Conservation (phyloP, 1,284 basidiomycete genomes). For the Rhodofomes roseus region DNA sequence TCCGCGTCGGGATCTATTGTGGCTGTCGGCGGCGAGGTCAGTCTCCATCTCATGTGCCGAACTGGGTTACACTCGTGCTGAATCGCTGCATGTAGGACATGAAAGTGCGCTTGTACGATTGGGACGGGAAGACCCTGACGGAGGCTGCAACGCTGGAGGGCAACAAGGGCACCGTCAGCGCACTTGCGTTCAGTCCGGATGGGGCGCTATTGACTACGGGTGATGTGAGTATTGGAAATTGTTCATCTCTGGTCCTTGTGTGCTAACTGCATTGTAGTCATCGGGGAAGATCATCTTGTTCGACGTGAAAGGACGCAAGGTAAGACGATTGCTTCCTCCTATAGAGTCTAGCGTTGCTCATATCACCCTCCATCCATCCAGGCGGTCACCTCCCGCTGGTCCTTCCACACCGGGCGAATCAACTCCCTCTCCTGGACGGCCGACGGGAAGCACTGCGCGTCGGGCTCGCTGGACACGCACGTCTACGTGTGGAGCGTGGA, state of each 20-base stretch:
- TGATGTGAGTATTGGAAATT: constrained; percentile 51
- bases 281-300: constrained; percentile 80
- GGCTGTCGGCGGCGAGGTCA: constrained; percentile 75
- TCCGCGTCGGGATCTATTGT: constrained; percentile 50
- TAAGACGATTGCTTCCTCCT: constrained; percentile 18
- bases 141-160: constrained; percentile 62
- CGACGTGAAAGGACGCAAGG: constrained; percentile 65
- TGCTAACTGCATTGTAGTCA: constrained; percentile 40
- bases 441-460: constrained; percentile 75
- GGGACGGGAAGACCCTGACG: constrained; percentile 59
- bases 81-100: constrained; percentile 57
- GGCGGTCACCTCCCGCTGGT: constrained; percentile 77
- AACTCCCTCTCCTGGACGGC: constrained; percentile 77
- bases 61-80: too few relatives aligned
- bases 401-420: constrained; percentile 84
- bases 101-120: constrained; percentile 71
- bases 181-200: constrained; percentile 80
- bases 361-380: constrained; percentile 21
- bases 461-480: constrained; percentile 88
- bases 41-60: constrained; percentile 18
- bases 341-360: background rate
- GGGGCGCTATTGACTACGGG: constrained; percentile 75
- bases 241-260: background rate
- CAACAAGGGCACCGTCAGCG: constrained; percentile 70
- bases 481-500: constrained; percentile 87